Base-by-base conservation (phyloP, 129 eudicot genomes). In the Oenanthe sinensis region DNA sequence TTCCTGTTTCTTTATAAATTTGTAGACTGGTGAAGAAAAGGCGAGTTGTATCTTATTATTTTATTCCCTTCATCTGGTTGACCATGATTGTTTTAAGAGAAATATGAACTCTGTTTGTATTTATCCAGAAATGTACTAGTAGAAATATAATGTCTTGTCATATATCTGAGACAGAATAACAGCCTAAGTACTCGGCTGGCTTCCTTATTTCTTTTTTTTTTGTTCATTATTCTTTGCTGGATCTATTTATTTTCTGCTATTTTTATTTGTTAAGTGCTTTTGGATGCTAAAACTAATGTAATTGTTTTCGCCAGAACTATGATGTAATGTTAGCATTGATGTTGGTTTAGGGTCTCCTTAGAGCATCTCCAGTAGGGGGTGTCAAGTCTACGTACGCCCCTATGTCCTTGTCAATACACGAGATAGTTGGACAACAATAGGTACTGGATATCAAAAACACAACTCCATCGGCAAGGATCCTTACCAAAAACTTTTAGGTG, bases 11-110 rank as follows among this genome's bases (percentile, higher is more conserved):
- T 37, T 30, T 40, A 47, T 16, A 9, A 5, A 20, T 42, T 49
- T 79, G 22, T 15, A 19, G 49, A 10, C 26, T 76, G 36, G 69
- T 28, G 42, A 78, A 46, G 60, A 17, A 77, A 48, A 43, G 69
- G 71, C 77, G 37, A 44, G 65, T 33, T 83, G 85, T 85, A 79
- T 68, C 47, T 33, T 67, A 60, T 67, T 62, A 65, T 81, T 79
- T 30, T 73, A 55, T 73, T 72, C 55, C 52, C 36, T 80, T 46
- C 33, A 26, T 73, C 30, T 58, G 78, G 83, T 22, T 43, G 15
- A 40, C 7, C 49, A 37, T 37, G 67, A 52, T 74, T 16, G 54
- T 40, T 45, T 14, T 16, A 33, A 19, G 55, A 71, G 44, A 50
- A 40, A 67, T 40, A 36, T 52, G 58, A 75, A 47, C 78, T 68